phyloP scores from a whole-genome alignment of 352 stramenopile species.

The Phytophthora sojae region DNA sequence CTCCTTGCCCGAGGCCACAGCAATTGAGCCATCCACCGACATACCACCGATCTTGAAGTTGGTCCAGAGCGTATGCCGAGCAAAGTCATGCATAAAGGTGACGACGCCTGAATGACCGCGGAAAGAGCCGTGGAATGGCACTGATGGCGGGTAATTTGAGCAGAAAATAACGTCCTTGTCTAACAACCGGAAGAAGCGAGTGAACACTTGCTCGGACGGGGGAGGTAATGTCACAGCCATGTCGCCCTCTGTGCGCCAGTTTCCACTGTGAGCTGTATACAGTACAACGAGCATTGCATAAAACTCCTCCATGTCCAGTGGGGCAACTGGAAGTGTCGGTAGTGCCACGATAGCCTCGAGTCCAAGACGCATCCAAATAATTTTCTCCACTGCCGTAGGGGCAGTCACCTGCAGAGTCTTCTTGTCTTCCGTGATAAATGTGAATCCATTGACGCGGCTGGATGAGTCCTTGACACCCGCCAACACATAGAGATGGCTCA shows the following conservation, averaged over 20 bases:
- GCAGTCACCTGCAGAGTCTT: constrained; percentile 83
- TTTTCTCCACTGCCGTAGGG: constrained; percentile 81
- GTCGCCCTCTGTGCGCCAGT: constrained; percentile 86
- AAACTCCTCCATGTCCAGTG: constrained; percentile 90
- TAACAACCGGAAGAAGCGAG: constrained; percentile 85
- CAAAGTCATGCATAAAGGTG: constrained; percentile 83
- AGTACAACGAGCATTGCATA: constrained; percentile 91
- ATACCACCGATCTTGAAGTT: constrained; percentile 90
- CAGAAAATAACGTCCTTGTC: constrained; percentile 90
- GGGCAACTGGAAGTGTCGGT: constrained; percentile 77
- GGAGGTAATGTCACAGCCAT: constrained; percentile 90
- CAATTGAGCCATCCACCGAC: constrained; percentile 84
- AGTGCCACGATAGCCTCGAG: constrained; percentile 88
- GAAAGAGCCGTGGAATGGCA: constrained; percentile 89
- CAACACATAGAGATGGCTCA: constrained; percentile 83
- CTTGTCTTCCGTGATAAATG: constrained; percentile 90
- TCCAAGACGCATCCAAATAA: constrained; percentile 90
- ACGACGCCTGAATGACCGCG: constrained; percentile 77
- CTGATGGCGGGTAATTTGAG: constrained; percentile 88
- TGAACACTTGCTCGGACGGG: constrained; percentile 88
- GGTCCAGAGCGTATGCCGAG: constrained; percentile 80
- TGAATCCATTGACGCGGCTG: constrained; percentile 81
- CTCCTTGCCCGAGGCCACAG: constrained; percentile 85
- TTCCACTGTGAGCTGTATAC: constrained; percentile 81
- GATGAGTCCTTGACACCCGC: constrained; percentile 88